Base-by-base conservation (phyloP, 1,284 basidiomycete species). In the Thecaphora frezii region DNA sequence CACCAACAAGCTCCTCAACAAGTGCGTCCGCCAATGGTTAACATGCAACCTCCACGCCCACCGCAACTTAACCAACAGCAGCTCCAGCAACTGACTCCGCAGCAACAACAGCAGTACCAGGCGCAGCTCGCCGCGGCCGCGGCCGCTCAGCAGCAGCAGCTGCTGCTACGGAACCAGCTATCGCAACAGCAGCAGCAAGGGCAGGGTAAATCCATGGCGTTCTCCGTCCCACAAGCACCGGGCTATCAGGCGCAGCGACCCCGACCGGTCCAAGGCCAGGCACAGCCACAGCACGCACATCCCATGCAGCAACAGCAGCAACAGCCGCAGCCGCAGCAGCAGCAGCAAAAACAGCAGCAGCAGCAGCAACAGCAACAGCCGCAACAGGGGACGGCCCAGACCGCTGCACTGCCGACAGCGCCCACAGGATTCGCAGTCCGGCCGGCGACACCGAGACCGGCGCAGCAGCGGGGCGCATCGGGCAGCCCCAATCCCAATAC, bases 31-130 rank as follows among this genome's bases (percentile, higher is more conserved):
- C 33, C 33, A 16, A 36, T 36, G 33, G 13, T 36, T 16, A 36
- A 36, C 33, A 36, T 36, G 7, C 33, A 36, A 16, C 33, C 16
- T 9, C 33, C 33, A 16, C 33, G 21, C 4, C 39, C 19, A 21
- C 21, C 33, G 33, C 33, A 36, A 16, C 16, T 36, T 4, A 36
- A 36, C 18, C 49, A 48, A 44, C 58, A 61, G 18, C 64, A 66
- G 47, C 23, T 62, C 21, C 51, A 56, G 5, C 54, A 52, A 23
- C 48, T 62, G 30, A 58, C 64, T 0, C 58, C 64, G 7, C 53
- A 55, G 18, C 58, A 61, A 37, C 58, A 61, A 41, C 64, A 66
- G 45, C 64, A 66, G 44, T 66, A 66, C 26, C 64, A 62, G 24
- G 56, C 58, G 1, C 58, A 61, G 24, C 23, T 66, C 13, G 63